phyloP scores from a whole-genome alignment of 2,329 filamentous ascomycete genomes.

The Ceratocystis harringtonii region DNA sequence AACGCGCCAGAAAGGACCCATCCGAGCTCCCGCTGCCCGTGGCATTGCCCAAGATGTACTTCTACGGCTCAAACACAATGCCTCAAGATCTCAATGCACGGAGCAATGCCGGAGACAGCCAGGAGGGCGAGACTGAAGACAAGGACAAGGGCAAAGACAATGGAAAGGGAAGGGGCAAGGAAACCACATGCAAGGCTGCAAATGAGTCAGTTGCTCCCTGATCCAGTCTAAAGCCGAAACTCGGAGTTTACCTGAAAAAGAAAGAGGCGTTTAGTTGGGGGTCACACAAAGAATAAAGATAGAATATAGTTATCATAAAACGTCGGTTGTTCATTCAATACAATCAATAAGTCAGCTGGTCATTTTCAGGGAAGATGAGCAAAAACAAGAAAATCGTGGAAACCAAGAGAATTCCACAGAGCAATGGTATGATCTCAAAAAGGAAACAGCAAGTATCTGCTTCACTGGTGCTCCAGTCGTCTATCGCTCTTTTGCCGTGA shows the following conservation, averaged over 20 bases:
- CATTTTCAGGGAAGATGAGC: background rate
- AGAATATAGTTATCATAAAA: conserved; percentile 5
- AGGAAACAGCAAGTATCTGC: background rate
- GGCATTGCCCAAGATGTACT: conserved; percentile 17
- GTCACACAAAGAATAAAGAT: background rate
- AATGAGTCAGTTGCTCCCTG: too few species aligned
- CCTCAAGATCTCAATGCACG: conserved; percentile 13
- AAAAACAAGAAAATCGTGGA: background rate
- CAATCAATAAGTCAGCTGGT: background rate
- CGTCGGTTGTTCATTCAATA: conserved; percentile 1
- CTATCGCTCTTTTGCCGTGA: background rate
- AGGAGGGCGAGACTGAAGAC: background rate
- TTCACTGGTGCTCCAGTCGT: background rate
- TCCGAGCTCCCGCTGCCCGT: conserved; percentile 12
- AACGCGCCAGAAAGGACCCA: conserved; percentile 6
- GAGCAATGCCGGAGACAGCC: background rate
- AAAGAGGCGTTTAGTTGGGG: background rate
- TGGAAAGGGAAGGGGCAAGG: too few species aligned
- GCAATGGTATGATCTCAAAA: background rate
- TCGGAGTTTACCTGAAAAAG: too few species aligned
- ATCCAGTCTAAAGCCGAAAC: too few species aligned
- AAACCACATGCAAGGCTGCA: too few species aligned
- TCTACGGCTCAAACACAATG: conserved; percentile 15
- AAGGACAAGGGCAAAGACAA: too few species aligned
- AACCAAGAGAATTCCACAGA: background rate